Evolutionary conservation across 495 filamentous ascomycete genomes (phyloP).

Genomic region (Ascodesmis nigricans): DNA sequence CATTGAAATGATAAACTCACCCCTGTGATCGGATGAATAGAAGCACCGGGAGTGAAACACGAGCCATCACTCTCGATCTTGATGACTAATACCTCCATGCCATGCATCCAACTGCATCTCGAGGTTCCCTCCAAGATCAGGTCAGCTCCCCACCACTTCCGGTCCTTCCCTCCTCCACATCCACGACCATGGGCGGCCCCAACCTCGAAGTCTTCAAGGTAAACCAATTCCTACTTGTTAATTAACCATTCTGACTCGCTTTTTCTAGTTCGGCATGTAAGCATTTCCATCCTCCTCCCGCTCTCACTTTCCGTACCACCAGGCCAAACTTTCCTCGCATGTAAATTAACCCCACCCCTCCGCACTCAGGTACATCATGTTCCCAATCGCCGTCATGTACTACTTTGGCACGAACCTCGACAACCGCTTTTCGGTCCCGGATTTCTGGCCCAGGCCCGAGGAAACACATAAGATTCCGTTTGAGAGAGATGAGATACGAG

Average conservation of each 20-base stretch:
- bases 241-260: background rate
- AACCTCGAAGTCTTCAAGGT: constrained; percentile 97
- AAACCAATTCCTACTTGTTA: constrained; percentile 6
- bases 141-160: too few species aligned
- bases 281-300: constrained; percentile 1
- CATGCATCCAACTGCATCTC: too few species aligned
- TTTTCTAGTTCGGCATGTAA: constrained; percentile 17
- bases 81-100: too few species aligned
- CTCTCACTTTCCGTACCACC: constrained; percentile 2
- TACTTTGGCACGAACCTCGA: constrained; percentile 99
- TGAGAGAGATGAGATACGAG: constrained; percentile 66
- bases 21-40: too few species aligned
- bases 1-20: too few species aligned
- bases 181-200: constrained; percentile 48
- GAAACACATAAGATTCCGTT: constrained; percentile 74
- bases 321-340: background rate
- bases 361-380: constrained; percentile 66
- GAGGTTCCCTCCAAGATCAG: too few species aligned
- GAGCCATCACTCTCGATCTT: too few species aligned
- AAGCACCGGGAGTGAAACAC: too few species aligned
- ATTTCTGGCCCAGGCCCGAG: constrained; percentile 81
- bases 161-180: too few species aligned
- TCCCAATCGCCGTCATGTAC: constrained; percentile 98
- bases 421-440: constrained; percentile 59
- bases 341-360: background rate